phyloP scores from a whole-genome alignment of 306 rosid genomes.

The Ziziphus jujuba region DNA sequence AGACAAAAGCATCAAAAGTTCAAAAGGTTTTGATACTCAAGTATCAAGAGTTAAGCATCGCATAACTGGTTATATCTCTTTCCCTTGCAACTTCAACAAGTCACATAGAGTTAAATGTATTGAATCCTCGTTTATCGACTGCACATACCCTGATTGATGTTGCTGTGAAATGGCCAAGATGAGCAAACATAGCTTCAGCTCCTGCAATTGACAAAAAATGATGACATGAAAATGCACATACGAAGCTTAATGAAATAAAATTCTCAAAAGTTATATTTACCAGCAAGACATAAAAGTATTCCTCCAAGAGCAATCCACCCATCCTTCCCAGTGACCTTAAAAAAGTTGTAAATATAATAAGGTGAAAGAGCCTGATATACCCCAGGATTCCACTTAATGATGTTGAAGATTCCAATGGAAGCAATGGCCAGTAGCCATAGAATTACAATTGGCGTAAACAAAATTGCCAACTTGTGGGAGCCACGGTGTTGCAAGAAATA shows the following conservation, averaged over 20 bases:
- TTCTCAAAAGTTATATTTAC: conserved; percentile 37
- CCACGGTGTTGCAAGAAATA: conserved; percentile 88
- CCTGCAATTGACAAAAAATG: conserved; percentile 54
- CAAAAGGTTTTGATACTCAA: not conserved
- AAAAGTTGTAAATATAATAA: conserved; percentile 67
- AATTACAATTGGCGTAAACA: conserved; percentile 70
- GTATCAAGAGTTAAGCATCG: not conserved
- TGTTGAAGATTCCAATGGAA: conserved; percentile 72
- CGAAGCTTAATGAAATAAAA: conserved; percentile 17
- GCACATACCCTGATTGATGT: conserved; percentile 72
- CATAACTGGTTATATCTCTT: not conserved
- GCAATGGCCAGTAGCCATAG: conserved; percentile 67
- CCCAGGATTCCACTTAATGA: conserved; percentile 70
- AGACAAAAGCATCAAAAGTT: too few species aligned
- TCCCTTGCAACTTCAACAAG: not conserved
- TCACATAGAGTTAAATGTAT: conserved; percentile 24
- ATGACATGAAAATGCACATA: conserved; percentile 22
- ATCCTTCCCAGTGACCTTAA: conserved; percentile 62
- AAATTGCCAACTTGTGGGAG: conserved; percentile 64
- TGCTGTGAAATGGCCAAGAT: conserved; percentile 68
- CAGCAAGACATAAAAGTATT: conserved; percentile 67
- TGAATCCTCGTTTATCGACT: conserved; percentile 19
- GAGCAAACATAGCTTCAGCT: conserved; percentile 78
- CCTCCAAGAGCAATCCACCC: conserved; percentile 85
- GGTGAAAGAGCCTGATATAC: conserved; percentile 84